Base-by-base conservation (phyloP, 371 early-diverging fungal species). In the Mucor plumbeus region DNA sequence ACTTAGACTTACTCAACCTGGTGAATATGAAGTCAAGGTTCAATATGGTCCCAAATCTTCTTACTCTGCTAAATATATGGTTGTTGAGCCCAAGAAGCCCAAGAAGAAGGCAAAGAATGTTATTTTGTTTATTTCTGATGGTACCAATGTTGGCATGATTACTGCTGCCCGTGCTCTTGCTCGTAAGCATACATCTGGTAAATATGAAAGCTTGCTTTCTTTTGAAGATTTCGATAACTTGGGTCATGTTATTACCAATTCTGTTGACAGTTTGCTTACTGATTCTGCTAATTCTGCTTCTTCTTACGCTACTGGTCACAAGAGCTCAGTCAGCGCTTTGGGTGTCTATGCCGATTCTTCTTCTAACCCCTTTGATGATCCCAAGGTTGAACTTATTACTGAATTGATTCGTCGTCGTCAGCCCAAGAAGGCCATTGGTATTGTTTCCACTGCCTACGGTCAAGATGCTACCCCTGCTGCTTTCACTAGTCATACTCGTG, bases 281-380 rank as follows among this genome's bases (percentile, higher is more conserved):
- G 91, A 92, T 74, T 90, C 91, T 64, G 89, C 92, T 71, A 92
- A 92, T 79, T 88, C 88, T 50, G 92, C 92, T 54, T 82, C 87
- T 7, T 78, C 92, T 62, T 92, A 89, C 76, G 75, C 85, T 69
- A 81, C 88, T 68, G 90, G 92, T 26, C 89, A 90, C 74, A 90
- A 91, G 78, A 69, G 79, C 39, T 78, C 82, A 48, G 85, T 86
- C 60, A 86, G 83, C 67, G 84, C 84, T 55, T 72, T 92, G 36
- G 87, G 85, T 77, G 91, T 91, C 54, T 90, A 90, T 69, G 80
- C 80, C 43, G 89, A 88, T 62, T 85, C 89, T 3, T 84, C 84
- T 19, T 39, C 54, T 3, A 72, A 72, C 60, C 76, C 84, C 26
- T 80, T 86, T 47, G 88, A 88, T 77, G 89, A 87, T 61, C 87